These are phyloP conservation scores for Pigoraptor vietnamica DNA, from an alignment of 78 protist genomes.

Conservation along the genomic window DNA sequence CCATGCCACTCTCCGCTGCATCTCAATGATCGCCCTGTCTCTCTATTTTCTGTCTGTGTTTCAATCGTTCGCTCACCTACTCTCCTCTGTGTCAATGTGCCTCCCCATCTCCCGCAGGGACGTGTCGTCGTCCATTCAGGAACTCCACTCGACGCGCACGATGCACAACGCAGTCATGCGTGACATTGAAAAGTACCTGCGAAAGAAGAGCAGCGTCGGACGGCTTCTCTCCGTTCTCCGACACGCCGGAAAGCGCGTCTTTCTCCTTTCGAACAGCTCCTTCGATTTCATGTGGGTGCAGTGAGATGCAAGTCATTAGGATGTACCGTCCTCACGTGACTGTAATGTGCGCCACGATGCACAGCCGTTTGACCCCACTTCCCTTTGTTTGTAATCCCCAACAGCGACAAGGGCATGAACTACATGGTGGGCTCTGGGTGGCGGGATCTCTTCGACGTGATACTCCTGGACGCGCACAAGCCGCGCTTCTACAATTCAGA, in stretches of 20 bases:
- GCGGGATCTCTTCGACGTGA: conserved; percentile 1
- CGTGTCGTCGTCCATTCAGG: not conserved
- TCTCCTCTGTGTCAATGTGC: too few species aligned
- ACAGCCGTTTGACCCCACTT: too few species aligned
- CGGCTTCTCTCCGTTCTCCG: not conserved
- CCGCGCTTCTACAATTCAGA: not conserved
- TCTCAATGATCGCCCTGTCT: not conserved
- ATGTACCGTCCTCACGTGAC: too few species aligned
- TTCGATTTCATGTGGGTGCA: not conserved
- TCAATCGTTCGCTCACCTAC: too few species aligned
- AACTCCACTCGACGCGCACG: not conserved
- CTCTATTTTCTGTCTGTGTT: not conserved
- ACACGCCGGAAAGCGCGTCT: not conserved
- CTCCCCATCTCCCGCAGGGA: too few species aligned
- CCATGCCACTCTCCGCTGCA: too few species aligned
- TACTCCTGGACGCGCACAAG: not conserved
- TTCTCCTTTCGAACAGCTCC: not conserved
- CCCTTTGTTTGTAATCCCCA: not conserved
- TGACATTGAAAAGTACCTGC: not conserved
- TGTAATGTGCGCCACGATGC: too few species aligned
- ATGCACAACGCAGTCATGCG: not conserved
- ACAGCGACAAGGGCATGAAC: not conserved
- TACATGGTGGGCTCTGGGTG: not conserved
- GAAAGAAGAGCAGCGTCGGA: not conserved
- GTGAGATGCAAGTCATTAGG: too few species aligned